phyloP scores from a whole-genome alignment of 228 moss, liverwort and hornwort species.

The Sphagnum magellanicum region DNA sequence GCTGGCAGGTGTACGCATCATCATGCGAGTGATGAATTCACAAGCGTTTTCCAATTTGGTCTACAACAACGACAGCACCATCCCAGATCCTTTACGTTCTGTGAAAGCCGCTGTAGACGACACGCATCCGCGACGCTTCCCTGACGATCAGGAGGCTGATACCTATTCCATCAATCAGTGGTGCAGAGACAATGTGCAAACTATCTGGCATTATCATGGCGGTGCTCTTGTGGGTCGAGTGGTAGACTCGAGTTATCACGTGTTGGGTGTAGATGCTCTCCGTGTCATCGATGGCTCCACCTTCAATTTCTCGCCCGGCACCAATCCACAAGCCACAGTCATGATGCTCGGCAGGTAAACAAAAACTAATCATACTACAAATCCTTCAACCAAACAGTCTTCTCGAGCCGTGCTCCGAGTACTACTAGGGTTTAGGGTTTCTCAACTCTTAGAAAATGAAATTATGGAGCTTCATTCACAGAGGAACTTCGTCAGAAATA shows the following conservation, averaged over 20 bases:
- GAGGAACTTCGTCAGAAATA: no score
- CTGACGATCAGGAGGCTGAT: constrained; percentile 17
- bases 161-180: constrained; percentile 48
- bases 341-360: constrained; percentile 43
- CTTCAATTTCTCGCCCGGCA: constrained; percentile 33
- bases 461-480: no score
- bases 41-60: constrained; percentile 17
- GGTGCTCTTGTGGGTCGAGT: constrained; percentile 50
- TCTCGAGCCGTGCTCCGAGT: background rate
- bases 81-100: constrained; percentile 21
- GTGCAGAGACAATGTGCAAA: constrained; percentile 61
- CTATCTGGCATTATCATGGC: constrained; percentile 82
- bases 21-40: constrained; percentile 17
- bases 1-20: constrained; percentile 29
- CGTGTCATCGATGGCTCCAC: constrained; percentile 68
- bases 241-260: constrained; percentile 35
- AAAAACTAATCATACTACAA: background rate
- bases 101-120: constrained; percentile 23
- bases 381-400: background rate
- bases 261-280: constrained; percentile 34
- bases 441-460: background rate
- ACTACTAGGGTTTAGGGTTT: background rate
- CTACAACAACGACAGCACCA: constrained; percentile 12
- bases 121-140: constrained; percentile 32
- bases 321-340: constrained; percentile 44